Evolutionary conservation across 2,329 filamentous ascomycete species (phyloP).

Genomic region (Fusarium domesticum): DNA sequence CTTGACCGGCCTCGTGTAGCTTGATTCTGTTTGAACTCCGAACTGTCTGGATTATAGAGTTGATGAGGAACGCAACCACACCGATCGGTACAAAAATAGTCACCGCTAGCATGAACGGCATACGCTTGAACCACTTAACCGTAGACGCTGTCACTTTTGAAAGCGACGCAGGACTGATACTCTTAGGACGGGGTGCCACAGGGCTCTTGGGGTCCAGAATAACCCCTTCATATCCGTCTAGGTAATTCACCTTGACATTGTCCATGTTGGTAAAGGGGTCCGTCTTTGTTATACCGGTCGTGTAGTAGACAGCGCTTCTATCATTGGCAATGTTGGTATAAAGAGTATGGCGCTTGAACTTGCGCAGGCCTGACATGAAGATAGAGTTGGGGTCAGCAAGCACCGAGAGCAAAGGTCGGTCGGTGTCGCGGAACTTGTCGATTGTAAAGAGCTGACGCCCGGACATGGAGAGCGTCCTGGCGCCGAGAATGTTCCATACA

Average conservation of each 20-base stretch:
- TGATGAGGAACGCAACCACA: slow-evolving; percentile 67
- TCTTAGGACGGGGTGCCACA: slow-evolving; percentile 46
- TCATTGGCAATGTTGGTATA: slow-evolving; percentile 91
- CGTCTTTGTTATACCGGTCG: slow-evolving; percentile 70
- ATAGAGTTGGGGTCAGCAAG: slow-evolving; percentile 81
- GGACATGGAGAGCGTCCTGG: slow-evolving; percentile 75
- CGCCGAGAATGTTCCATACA: slow-evolving; percentile 80
- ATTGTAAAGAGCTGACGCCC: slow-evolving; percentile 85
- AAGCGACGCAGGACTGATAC: slow-evolving; percentile 27
- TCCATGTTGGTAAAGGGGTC: slow-evolving; percentile 73
- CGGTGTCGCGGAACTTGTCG: slow-evolving; percentile 80
- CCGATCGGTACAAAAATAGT: slow-evolving; percentile 71
- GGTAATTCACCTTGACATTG: slow-evolving; percentile 67
- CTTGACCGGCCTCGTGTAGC: slow-evolving; percentile 69
- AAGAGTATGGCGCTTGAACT: slow-evolving; percentile 72
- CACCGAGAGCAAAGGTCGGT: slow-evolving; percentile 73
- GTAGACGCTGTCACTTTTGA: slow-evolving; percentile 33
- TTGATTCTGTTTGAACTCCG: slow-evolving; percentile 72
- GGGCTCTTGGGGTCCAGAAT: slow-evolving; percentile 68
- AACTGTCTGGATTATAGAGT: slow-evolving; percentile 72
- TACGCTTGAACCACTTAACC: slow-evolving; percentile 43
- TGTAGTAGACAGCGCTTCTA: slow-evolving; percentile 77
- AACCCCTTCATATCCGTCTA: slow-evolving; percentile 70
- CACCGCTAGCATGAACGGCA: slow-evolving; percentile 65
- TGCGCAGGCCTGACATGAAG: slow-evolving; percentile 75